Conservation (phyloP, 108 stramenopile genomes). For the Epithemia pelagica region DNA sequence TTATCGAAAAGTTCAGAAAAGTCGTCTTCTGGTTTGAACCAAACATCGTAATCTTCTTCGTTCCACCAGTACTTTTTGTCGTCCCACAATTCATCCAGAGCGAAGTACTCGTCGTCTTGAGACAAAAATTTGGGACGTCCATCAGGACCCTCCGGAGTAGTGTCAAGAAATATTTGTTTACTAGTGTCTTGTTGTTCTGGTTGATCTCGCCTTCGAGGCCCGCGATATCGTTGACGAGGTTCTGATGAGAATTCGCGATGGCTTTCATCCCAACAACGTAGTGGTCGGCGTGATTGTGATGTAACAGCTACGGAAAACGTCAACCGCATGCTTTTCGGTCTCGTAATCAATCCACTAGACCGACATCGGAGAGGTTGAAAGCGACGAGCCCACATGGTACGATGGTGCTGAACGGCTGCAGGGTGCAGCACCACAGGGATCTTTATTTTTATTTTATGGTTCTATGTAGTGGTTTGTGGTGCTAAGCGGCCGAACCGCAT, state of each 20-base stretch:
- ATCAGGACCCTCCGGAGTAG: not conserved
- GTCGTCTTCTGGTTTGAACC: not conserved
- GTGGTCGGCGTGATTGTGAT: too few species aligned
- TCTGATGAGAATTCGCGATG: not conserved
- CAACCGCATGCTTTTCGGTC: too few species aligned
- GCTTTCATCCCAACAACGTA: too few species aligned
- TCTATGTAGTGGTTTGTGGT: too few species aligned
- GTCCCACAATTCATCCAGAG: constrained; percentile 3
- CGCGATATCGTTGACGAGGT: not conserved
- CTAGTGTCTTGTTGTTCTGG: not conserved
- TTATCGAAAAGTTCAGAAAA: not conserved
- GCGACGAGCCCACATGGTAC: too few species aligned
- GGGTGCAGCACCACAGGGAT: too few species aligned
- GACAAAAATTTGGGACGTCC: not conserved
- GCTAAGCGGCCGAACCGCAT: too few species aligned
- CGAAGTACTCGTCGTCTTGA: not conserved
- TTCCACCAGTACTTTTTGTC: constrained; percentile 9
- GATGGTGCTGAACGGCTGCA: too few species aligned
- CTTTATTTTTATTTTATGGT: too few species aligned
- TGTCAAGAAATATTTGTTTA: not conserved
- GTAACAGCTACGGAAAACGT: too few species aligned
- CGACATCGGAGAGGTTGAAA: too few species aligned
- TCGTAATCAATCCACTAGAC: too few species aligned
- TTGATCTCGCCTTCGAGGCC: not conserved
- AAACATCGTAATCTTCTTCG: constrained; percentile 15